Percentiles rank a stretch among this genome's conserved stretches.
These are phyloP conservation scores for Atalantia buxifolia DNA, from an alignment of 345 rosid species.

Conservation along the genomic window DNA sequence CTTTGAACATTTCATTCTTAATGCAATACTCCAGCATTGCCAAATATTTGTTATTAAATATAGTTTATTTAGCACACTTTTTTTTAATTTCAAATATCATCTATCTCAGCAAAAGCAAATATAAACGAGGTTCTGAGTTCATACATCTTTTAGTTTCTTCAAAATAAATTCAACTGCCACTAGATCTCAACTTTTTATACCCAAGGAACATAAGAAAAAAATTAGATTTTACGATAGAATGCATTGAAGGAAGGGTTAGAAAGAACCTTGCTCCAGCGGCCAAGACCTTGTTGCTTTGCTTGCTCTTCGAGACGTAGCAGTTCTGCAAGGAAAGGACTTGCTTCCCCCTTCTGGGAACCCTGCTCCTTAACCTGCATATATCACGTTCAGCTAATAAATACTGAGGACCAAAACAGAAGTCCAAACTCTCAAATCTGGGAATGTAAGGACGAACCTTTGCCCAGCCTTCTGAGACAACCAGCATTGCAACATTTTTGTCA, in stretches of 20 bases:
- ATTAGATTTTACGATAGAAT: background rate
- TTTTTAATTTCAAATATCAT: background rate
- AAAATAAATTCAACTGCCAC: background rate
- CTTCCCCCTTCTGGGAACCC: constrained; percentile 84
- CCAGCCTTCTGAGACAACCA: constrained; percentile 84
- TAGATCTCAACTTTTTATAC: background rate
- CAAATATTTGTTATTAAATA: background rate
- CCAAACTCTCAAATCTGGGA: background rate
- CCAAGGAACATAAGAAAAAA: background rate
- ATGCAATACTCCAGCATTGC: background rate
- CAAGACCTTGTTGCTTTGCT: constrained; percentile 77
- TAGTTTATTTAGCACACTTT: background rate
- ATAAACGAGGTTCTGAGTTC: background rate
- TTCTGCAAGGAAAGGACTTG: constrained; percentile 77
- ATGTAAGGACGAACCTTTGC: constrained; percentile 60
- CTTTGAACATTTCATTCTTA: background rate
- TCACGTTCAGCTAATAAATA: constrained; percentile 9
- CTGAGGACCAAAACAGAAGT: background rate
- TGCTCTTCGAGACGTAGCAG: constrained; percentile 63
- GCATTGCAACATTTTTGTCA: constrained; percentile 67
- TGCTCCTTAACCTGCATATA: constrained; percentile 73
- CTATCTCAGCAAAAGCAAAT: background rate
- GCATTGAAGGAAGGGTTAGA: background rate
- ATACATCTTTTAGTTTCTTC: background rate
- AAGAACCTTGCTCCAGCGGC: constrained; percentile 84